These are phyloP conservation scores for Yamadazyma songkhlaensis DNA, from an alignment of 1,139 yeast genomes.

Conservation along the genomic window DNA sequence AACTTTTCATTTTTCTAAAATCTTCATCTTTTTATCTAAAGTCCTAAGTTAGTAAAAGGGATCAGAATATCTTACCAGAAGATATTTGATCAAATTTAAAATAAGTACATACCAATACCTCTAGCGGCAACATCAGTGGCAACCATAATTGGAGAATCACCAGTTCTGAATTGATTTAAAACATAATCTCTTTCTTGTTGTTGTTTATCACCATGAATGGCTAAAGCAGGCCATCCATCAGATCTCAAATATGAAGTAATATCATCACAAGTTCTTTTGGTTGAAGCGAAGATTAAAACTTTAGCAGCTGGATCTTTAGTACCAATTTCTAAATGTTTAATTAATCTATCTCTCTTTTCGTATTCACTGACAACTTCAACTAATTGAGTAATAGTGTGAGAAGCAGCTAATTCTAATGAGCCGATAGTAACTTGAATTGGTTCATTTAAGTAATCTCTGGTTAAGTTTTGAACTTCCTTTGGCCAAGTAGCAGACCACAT, in stretches of 20 bases:
- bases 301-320: slow-evolving; percentile 77
- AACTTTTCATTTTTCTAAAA: neutral
- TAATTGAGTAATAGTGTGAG: slow-evolving; percentile 91
- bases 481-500: slow-evolving; percentile 99
- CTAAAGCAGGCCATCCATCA: slow-evolving; percentile 99
- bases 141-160: slow-evolving; percentile 95
- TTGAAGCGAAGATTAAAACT: slow-evolving; percentile 84
- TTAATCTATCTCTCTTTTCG: slow-evolving; percentile 88
- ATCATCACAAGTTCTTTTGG: slow-evolving; percentile 97
- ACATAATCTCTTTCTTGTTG: slow-evolving; percentile 99
- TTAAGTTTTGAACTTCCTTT: slow-evolving; percentile 89
- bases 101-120: slow-evolving; percentile 90
- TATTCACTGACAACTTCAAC: slow-evolving; percentile 89
- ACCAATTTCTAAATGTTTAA: slow-evolving; percentile 80
- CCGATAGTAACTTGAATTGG: slow-evolving; percentile 97
- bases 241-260: slow-evolving; percentile 87
- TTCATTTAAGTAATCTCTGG: slow-evolving; percentile 86
- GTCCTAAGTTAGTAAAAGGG: slow-evolving; percentile 9
- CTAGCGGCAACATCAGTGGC: slow-evolving; percentile 99
- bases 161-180: slow-evolving; percentile 83
- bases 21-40: slow-evolving; percentile 3
- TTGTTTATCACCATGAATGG: slow-evolving; percentile 98
- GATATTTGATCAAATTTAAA: neutral
- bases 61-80: neutral
- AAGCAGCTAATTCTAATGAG: slow-evolving; percentile 92